phyloP scores from a whole-genome alignment of 179 eudicot species.

The Silene coronaria region DNA sequence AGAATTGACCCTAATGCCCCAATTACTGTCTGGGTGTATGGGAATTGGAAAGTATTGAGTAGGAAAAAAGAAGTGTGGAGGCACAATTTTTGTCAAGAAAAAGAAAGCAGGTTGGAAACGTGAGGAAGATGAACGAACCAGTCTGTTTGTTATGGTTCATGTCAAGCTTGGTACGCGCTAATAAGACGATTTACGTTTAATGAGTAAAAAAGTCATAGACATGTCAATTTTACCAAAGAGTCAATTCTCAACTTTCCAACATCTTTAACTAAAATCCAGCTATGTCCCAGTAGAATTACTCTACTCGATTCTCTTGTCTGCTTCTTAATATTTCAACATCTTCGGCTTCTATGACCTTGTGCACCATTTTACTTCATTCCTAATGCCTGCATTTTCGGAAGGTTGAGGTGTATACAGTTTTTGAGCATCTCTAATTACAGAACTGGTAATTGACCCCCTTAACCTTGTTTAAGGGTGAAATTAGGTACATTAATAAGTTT shows the following conservation, averaged over 20 bases:
- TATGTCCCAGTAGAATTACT: neutral
- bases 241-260: conserved; percentile 2
- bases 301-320: neutral
- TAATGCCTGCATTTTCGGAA: neutral
- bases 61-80: neutral
- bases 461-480: too few species aligned
- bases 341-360: neutral
- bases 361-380: neutral
- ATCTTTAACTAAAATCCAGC: conserved; percentile 10
- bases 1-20: too few species aligned
- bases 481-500: too few species aligned
- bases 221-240: neutral
- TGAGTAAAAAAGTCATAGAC: neutral
- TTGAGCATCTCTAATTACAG: neutral
- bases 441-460: too few species aligned
- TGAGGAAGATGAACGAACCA: neutral
- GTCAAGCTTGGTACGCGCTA: conserved; percentile 2
- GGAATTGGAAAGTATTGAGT: too few species aligned
- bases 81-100: neutral
- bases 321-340: conserved; percentile 3
- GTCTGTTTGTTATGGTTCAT: neutral
- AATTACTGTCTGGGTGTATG: too few species aligned
- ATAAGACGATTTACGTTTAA: neutral
- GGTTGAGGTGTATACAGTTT: neutral
- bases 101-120: neutral